Evolutionary conservation across 73 alveolate genomes (phyloP), one percentile per base, ranked within the genome.

Genomic region (Tetrahymena thermophila): DNA sequence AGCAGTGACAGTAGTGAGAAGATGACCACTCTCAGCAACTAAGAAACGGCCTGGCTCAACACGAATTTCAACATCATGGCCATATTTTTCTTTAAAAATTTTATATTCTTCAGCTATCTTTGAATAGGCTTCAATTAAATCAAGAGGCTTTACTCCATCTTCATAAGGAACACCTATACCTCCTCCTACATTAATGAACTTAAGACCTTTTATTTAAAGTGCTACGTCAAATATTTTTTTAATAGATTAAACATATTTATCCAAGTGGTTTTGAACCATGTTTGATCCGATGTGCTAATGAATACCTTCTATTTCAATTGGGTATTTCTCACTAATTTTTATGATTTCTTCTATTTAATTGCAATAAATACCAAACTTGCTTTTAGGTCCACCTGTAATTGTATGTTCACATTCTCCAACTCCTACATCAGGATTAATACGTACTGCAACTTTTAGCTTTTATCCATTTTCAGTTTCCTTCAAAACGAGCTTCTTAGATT

Each of bases 1-100:
- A 7, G 97, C 96, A 55, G 94, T 35, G 8, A 95, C 97, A 25
- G 93, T 56, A 42, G 96, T 57, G 10, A 95, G 35, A 85, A 95
- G 94, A 19, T 23, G 28, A 9, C 97, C 96, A 43, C 95, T 43
- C 25, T 95, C 97, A 94, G 97, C 97, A 23, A 95, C 93, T 21
- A 95, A 83, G 94, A 85, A 95, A 35, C 97, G 94, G 23, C 97
- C 97, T 38, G 97, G 97, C 37, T 95, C 97, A 23, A 95, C 89
- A 71, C 89, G 89, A 21, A 71, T 71, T 71, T 94, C 40, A 42
- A 93, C 83, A 94, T 28, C 43, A 40, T 95, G 17, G 40, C 93
- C 93, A 38, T 94, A 28, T 35, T 25, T 35, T 28, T 93, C 37
- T 37, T 85, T 35, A 94, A 94, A 83, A 35, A 95, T 43, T 93